Evolutionary conservation across 1,139 yeast genomes (phyloP).

Genomic region (Kodamaea ohmeri): DNA sequence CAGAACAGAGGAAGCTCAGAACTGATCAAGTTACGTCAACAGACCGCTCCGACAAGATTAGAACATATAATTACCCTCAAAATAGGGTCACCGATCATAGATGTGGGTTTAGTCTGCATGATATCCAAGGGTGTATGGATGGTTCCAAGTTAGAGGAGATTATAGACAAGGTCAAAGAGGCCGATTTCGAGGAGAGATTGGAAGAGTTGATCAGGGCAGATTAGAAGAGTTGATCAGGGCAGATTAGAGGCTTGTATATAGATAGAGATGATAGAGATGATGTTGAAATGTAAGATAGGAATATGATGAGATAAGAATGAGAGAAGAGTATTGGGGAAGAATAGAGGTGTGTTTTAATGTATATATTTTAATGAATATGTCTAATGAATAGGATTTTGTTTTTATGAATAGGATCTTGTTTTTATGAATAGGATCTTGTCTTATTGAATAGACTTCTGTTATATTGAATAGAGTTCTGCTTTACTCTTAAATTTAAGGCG

Average conservation of each 20-base stretch:
- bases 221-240: too few species aligned
- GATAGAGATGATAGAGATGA: constrained; percentile 8
- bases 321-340: too few species aligned
- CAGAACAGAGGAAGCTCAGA: constrained; percentile 64
- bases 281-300: neutral
- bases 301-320: too few species aligned
- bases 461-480: too few species aligned
- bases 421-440: too few species aligned
- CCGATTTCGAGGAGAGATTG: constrained; percentile 24
- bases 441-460: too few species aligned
- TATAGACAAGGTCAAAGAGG: constrained; percentile 22
- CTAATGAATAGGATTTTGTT: too few species aligned
- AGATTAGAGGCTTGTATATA: constrained; percentile 5
- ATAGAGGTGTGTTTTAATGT: too few species aligned
- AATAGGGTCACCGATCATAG: constrained; percentile 93
- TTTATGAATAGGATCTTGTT: too few species aligned
- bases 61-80: constrained; percentile 92
- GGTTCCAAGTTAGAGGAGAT: constrained; percentile 67
- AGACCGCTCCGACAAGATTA: constrained; percentile 86
- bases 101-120: constrained; percentile 75
- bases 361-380: too few species aligned
- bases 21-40: constrained; percentile 85
- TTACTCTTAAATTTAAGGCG: too few species aligned
- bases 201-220: constrained; percentile 16
- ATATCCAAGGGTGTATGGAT: constrained; percentile 73